A percentile compares a stretch with the other conserved stretches of the same genome.
These are phyloP conservation scores for Raphanus hybrid DNA, from an alignment of 441 rosid genomes.

Conservation along the genomic window DNA sequence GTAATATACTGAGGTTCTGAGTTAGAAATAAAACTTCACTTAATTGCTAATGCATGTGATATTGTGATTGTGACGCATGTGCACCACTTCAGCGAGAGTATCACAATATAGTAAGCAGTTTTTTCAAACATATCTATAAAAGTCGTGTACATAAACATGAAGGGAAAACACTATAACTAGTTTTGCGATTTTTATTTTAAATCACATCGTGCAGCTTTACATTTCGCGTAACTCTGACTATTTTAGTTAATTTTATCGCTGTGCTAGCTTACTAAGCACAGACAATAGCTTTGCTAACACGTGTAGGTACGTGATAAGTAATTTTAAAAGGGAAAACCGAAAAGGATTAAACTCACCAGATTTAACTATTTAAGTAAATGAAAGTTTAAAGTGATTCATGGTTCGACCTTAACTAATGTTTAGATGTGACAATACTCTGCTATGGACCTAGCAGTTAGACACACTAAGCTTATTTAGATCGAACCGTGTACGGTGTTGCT, in stretches of 20 bases:
- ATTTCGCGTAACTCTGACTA: constrained; percentile 22
- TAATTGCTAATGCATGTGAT: constrained; percentile 43
- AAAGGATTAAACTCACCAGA: not conserved
- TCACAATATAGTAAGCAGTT: not conserved
- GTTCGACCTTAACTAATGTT: not conserved
- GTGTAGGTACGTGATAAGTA: constrained; percentile 16
- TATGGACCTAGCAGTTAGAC: constrained; percentile 5
- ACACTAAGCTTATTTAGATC: not conserved
- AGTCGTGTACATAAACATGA: constrained; percentile 2
- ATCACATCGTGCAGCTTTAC: constrained; percentile 35
- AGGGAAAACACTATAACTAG: not conserved
- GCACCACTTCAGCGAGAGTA: constrained; percentile 35
- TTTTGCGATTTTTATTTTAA: constrained; percentile 14
- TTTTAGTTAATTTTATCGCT: constrained; percentile 6
- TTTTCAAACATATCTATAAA: not conserved
- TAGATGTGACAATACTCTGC: not conserved
- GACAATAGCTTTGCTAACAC: not conserved
- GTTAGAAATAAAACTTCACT: not conserved
- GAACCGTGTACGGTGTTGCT: constrained; percentile 14
- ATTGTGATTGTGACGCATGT: constrained; percentile 35
- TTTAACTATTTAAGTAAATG: not conserved
- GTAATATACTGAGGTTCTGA: constrained; percentile 23
- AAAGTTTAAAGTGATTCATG: not conserved
- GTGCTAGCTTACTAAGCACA: not conserved
- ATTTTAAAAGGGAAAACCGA: not conserved